phyloP scores from a whole-genome alignment of 768 basidiomycete species.

The Rossbeevera mucosa region DNA sequence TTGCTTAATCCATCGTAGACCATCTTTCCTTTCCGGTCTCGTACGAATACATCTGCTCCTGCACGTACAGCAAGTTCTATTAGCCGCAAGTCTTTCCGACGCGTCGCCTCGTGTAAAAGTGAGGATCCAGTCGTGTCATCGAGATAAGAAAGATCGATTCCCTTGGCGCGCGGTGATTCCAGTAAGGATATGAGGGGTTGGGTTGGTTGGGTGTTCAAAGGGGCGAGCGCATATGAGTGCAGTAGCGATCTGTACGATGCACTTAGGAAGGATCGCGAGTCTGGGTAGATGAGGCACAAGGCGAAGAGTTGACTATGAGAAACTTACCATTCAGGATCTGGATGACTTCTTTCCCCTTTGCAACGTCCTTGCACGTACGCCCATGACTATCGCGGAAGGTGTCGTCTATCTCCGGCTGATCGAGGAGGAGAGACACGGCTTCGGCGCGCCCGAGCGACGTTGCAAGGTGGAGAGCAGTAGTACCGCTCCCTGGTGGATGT shows the following conservation, averaged over 20 bases:
- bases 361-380: constrained; percentile 66
- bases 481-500: constrained; percentile 67
- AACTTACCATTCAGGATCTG: constrained; percentile 64
- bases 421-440: constrained; percentile 69
- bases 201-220: constrained; percentile 38
- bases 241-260: constrained; percentile 72
- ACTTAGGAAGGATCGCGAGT: constrained; percentile 72
- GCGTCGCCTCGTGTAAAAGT: constrained; percentile 83
- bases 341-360: constrained; percentile 60
- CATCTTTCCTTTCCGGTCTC: constrained; percentile 70
- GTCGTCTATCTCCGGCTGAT: constrained; percentile 79
- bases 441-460: constrained; percentile 70
- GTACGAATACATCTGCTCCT: constrained; percentile 85
- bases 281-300: constrained; percentile 35
- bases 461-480: constrained; percentile 69
- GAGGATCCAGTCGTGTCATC: constrained; percentile 76
- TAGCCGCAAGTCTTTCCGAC: constrained; percentile 71
- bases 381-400: constrained; percentile 64
- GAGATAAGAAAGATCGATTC: constrained; percentile 73
- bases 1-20: constrained; percentile 66
- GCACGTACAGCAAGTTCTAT: constrained; percentile 82
- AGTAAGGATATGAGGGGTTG: constrained; percentile 53
- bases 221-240: constrained; percentile 67
- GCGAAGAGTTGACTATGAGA: not conserved
- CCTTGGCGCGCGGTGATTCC: constrained; percentile 61